These are phyloP conservation scores for Achlya hypogyna DNA, from an alignment of 352 stramenopile genomes.

Conservation along the genomic window DNA sequence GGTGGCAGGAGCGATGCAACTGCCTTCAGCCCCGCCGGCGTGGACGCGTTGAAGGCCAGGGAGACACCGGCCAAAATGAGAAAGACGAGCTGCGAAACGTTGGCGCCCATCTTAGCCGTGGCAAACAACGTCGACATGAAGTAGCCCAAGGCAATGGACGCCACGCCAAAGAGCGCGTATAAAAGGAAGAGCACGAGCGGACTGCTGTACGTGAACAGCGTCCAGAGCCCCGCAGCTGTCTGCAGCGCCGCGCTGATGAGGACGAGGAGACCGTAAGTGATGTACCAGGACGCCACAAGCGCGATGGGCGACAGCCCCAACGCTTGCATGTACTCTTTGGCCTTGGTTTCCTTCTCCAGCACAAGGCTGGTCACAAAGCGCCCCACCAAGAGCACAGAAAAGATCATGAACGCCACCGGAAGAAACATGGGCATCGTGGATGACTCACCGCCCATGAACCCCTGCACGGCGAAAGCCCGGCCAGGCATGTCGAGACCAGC, in stretches of 20 bases:
- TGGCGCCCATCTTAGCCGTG: slow-evolving; percentile 17
- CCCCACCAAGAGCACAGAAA: slow-evolving; percentile 79
- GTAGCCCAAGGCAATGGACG: slow-evolving; percentile 26
- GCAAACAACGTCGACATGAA: slow-evolving; percentile 28
- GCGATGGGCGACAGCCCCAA: slow-evolving; percentile 29
- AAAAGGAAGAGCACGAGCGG: slow-evolving; percentile 23
- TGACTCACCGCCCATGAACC: background rate
- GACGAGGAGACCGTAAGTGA: slow-evolving; percentile 19
- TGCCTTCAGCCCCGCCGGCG: slow-evolving; percentile 19
- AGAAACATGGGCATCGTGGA: background rate
- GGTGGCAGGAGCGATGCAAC: slow-evolving; percentile 24
- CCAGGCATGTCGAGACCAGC: background rate
- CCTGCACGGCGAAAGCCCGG: background rate
- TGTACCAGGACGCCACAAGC: slow-evolving; percentile 20
- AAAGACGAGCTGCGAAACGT: slow-evolving; percentile 27
- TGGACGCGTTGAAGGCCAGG: background rate
- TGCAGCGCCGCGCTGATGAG: slow-evolving; percentile 33
- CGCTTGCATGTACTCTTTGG: slow-evolving; percentile 58
- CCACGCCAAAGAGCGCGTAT: slow-evolving; percentile 34
- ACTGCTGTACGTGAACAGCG: slow-evolving; percentile 20
- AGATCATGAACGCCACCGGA: slow-evolving; percentile 30
- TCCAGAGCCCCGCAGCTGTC: slow-evolving; percentile 23
- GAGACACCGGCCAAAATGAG: slow-evolving; percentile 32
- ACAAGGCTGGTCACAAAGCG: slow-evolving; percentile 65
- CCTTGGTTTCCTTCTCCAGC: slow-evolving; percentile 62